Evolutionary conservation across 1,284 basidiomycete species (phyloP).

Genomic region (Rhodotorula sp.): DNA sequence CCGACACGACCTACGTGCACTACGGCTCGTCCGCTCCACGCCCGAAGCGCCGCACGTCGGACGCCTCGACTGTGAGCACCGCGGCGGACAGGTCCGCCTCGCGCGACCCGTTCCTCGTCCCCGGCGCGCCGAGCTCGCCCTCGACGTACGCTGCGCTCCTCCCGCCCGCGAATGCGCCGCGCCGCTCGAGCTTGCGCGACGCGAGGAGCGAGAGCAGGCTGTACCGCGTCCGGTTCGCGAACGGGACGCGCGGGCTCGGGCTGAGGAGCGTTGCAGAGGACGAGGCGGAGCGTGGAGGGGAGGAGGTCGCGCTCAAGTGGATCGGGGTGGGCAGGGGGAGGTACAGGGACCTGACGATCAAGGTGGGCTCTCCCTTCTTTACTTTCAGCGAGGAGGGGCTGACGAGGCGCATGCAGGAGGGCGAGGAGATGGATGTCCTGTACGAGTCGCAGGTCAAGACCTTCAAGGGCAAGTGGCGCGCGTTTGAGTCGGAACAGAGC

Average conservation of each 20-base stretch:
- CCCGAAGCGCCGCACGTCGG: conserved; percentile 1
- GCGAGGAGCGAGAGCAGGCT: conserved; percentile 2
- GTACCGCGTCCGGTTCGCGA: conserved; percentile 32
- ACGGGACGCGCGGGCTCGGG: conserved; percentile 30
- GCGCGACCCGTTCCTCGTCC: conserved; percentile 9
- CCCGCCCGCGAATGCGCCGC: too few relatives aligned
- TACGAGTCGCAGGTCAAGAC: conserved; percentile 22
- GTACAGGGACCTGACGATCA: conserved; percentile 14
- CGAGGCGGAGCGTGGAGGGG: conserved; percentile 24
- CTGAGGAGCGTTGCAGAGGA: conserved; percentile 27
- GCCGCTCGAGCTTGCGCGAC: background rate
- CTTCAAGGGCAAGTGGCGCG: conserved; percentile 31
- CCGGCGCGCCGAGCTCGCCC: background rate
- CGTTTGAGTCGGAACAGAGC: conserved; percentile 16
- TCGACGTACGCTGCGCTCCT: background rate
- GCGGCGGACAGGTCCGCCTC: conserved; percentile 13
- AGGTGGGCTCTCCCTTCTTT: background rate
- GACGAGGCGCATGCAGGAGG: background rate
- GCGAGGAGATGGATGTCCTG: conserved; percentile 19
- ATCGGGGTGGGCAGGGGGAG: conserved; percentile 25
- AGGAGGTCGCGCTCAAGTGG: conserved; percentile 24
- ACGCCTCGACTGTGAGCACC: background rate
- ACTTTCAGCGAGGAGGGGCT: background rate
- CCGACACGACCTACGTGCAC: conserved; percentile 25
- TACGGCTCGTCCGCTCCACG: conserved; percentile 1